Conservation (phyloP, 2,329 filamentous ascomycete species). For the Phyllosticta citribraziliensis region DNA sequence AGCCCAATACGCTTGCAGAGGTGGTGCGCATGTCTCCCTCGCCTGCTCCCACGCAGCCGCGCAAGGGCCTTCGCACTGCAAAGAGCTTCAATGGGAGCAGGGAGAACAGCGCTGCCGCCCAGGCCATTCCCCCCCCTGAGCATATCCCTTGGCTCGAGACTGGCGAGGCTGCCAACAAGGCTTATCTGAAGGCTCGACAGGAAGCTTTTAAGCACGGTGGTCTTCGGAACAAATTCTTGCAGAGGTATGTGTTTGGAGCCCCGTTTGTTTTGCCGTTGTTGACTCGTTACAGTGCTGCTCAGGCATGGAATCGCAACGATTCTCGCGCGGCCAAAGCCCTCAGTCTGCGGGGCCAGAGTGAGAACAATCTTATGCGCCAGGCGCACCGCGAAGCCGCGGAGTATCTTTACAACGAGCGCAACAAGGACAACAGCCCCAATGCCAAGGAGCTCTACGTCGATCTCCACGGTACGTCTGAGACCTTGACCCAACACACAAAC, state of each 20-base stretch:
- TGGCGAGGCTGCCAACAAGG: slow-evolving; percentile 79
- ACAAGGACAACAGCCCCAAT: slow-evolving; percentile 51
- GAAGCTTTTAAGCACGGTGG: slow-evolving; percentile 97
- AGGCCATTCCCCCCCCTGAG: slow-evolving; percentile 77
- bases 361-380: slow-evolving; percentile 95
- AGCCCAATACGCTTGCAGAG: slow-evolving; percentile 74
- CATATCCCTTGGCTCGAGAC: slow-evolving; percentile 97
- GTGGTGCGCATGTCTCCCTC: slow-evolving; percentile 93
- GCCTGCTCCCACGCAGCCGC: slow-evolving; percentile 54
- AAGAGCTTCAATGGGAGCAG: slow-evolving; percentile 56
- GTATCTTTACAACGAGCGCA: slow-evolving; percentile 87
- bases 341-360: slow-evolving; percentile 85
- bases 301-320: slow-evolving; percentile 98
- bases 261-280: neutral
- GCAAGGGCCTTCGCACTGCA: slow-evolving; percentile 52
- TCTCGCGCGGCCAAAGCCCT: slow-evolving; percentile 91
- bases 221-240: slow-evolving; percentile 90
- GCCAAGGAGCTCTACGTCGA: slow-evolving; percentile 81
- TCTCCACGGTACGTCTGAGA: slow-evolving; percentile 53
- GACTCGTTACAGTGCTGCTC: slow-evolving; percentile 59
- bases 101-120: slow-evolving; percentile 72
- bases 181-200: slow-evolving; percentile 87
- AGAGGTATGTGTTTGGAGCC: slow-evolving; percentile 52
- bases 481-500: no score
- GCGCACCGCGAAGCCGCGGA: slow-evolving; percentile 89